phyloP scores from a whole-genome alignment of 73 alveolate genomes.

The Blepharisma stoltei region DNA sequence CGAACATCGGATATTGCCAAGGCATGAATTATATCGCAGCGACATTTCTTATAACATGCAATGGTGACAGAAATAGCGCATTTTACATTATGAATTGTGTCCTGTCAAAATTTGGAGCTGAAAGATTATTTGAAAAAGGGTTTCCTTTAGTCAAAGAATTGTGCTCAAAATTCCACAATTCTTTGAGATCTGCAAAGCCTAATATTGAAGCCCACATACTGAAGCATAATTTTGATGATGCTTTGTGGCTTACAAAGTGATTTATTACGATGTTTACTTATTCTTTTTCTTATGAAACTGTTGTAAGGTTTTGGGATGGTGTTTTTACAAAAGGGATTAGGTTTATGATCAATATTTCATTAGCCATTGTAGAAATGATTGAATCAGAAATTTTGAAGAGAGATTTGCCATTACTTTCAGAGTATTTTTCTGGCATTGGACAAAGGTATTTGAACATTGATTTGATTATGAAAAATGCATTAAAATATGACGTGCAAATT shows the following conservation, averaged over 20 bases:
- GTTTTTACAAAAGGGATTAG: constrained; percentile 37
- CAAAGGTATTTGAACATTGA: background rate
- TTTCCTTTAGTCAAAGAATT: constrained; percentile 10
- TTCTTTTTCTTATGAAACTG: constrained; percentile 36
- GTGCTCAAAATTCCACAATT: background rate
- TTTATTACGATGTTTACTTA: constrained; percentile 46
- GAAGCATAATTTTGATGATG: constrained; percentile 13
- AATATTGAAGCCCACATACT: background rate
- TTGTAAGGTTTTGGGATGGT: constrained; percentile 46
- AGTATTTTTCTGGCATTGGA: background rate
- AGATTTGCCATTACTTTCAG: background rate
- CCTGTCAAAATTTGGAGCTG: background rate
- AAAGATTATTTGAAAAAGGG: constrained; percentile 8
- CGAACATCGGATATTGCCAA: constrained; percentile 11
- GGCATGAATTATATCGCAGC: constrained; percentile 27
- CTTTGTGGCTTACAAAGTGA: constrained; percentile 49
- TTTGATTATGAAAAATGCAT: background rate
- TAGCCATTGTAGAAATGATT: background rate
- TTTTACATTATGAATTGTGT: background rate
- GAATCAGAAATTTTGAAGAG: background rate
- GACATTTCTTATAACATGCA: background rate
- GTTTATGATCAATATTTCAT: constrained; percentile 26
- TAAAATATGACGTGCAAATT: background rate
- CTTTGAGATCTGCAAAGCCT: background rate
- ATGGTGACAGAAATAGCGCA: background rate